Percentiles rank a stretch among this genome's conserved stretches.
phyloP scores from a whole-genome alignment of 768 basidiomycete species.

The Udeniomyces megalosporus region DNA sequence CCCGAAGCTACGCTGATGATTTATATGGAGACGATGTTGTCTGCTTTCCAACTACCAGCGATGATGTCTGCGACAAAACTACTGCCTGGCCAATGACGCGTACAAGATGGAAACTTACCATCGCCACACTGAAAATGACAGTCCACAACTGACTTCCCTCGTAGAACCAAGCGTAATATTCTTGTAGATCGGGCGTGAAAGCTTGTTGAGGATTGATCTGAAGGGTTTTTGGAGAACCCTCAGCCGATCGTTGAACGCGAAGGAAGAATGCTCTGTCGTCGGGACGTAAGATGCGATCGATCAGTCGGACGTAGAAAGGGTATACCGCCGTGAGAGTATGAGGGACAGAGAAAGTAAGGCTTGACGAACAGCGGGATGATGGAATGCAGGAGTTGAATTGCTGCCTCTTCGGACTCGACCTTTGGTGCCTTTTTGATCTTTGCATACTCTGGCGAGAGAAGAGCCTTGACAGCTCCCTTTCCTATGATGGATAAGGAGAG shows the following conservation, averaged over 20 bases:
- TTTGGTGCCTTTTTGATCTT: conserved; percentile 56
- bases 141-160: conserved; percentile 87
- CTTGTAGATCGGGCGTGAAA: conserved; percentile 44
- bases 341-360: neutral
- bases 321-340: neutral
- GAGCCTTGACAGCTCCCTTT: conserved; percentile 78
- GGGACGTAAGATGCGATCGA: neutral
- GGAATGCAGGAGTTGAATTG: conserved; percentile 45
- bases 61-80: neutral
- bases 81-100: neutral
- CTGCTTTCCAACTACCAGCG: neutral
- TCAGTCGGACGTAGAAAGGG: neutral
- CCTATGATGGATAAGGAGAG: conserved; percentile 36
- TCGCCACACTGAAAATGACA: conserved; percentile 70
- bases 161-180: conserved; percentile 94
- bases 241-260: conserved; percentile 55
- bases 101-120: conserved; percentile 36
- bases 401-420: conserved; percentile 60
- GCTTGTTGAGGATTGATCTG: conserved; percentile 55
- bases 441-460: conserved; percentile 78
- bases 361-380: conserved; percentile 45
- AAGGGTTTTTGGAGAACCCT: conserved; percentile 48
- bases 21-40: too few species aligned
- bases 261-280: conserved; percentile 74
- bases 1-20: too few species aligned